Percentiles rank a stretch among this genome's conserved stretches.
Evolutionary conservation across 345 rosid species (phyloP).

Genomic region (Carallia pectinifolia): DNA sequence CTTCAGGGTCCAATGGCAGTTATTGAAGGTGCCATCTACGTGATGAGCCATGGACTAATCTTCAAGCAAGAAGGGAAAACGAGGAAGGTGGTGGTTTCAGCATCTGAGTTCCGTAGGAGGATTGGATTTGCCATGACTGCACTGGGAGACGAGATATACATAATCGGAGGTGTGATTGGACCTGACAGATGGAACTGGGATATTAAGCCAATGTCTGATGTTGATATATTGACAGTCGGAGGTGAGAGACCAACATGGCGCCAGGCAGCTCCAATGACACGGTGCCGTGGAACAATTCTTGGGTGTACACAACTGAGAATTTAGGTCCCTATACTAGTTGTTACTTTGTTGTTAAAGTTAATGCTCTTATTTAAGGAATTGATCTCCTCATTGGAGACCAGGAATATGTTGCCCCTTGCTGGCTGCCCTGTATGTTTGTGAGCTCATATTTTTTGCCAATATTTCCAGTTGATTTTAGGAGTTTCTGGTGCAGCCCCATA

Average conservation of each 20-base stretch:
- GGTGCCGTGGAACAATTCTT: constrained; percentile 75
- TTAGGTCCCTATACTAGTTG: constrained; percentile 25
- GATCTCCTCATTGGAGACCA: constrained; percentile 19
- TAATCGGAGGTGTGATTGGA: constrained; percentile 91
- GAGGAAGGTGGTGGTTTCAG: constrained; percentile 59
- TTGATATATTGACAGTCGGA: constrained; percentile 57
- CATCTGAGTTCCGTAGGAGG: constrained; percentile 81
- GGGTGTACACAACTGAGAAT: constrained; percentile 83
- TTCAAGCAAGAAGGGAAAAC: constrained; percentile 54
- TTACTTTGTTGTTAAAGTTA: constrained; percentile 21
- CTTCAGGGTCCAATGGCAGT: constrained; percentile 92
- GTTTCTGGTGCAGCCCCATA: not conserved
- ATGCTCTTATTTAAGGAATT: constrained; percentile 21
- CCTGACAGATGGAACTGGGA: constrained; percentile 84
- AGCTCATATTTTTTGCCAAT: constrained; percentile 13
- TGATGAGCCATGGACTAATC: constrained; percentile 68
- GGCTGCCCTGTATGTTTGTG: constrained; percentile 20
- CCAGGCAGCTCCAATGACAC: constrained; percentile 72
- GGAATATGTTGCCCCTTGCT: constrained; percentile 17
- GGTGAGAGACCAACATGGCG: constrained; percentile 79
- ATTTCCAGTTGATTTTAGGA: constrained; percentile 4
- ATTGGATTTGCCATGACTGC: constrained; percentile 81
- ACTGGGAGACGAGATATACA: constrained; percentile 62
- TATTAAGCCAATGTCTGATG: constrained; percentile 68
- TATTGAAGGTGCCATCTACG: constrained; percentile 57